Conservation (phyloP, 2,329 filamentous ascomycete species). For the Arthrobotrys iridis region DNA sequence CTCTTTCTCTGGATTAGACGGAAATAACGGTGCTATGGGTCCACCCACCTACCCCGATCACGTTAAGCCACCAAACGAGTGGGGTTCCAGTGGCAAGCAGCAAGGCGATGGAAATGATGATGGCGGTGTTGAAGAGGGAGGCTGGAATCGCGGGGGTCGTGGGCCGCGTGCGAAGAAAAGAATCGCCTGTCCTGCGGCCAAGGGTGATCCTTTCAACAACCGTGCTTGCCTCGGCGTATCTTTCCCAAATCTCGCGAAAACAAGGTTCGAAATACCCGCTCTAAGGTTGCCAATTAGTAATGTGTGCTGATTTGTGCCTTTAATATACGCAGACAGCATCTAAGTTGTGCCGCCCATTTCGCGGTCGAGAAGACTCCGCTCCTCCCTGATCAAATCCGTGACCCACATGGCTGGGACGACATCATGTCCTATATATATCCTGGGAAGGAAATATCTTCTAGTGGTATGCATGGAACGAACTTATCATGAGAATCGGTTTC, state of each 20-base stretch:
- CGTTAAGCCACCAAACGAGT: conserved; percentile 19
- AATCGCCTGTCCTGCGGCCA: conserved; percentile 46
- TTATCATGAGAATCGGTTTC: not conserved
- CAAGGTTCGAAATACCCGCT: conserved; percentile 24
- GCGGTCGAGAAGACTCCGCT: conserved; percentile 19
- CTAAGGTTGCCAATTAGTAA: too few species aligned
- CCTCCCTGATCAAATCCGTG: conserved; percentile 33
- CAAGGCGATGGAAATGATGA: conserved; percentile 10
- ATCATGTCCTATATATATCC: conserved; percentile 31
- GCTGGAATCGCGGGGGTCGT: not conserved
- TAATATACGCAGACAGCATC: conserved; percentile 28
- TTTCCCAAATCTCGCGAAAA: conserved; percentile 48
- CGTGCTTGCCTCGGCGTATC: conserved; percentile 25
- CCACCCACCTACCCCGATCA: conserved; percentile 11
- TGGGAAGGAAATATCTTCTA: conserved; percentile 26
- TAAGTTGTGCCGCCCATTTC: conserved; percentile 23
- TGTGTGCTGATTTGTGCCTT: too few species aligned
- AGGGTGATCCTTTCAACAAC: conserved; percentile 43
- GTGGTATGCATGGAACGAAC: conserved; percentile 12
- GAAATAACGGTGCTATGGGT: not conserved
- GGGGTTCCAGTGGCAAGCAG: conserved; percentile 11
- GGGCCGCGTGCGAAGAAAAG: not conserved
- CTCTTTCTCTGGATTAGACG: not conserved
- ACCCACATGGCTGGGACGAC: conserved; percentile 42
- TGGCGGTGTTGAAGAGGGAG: not conserved